phyloP scores from a whole-genome alignment of 495 filamentous ascomycete genomes.

The Hyaloscypha variabilis region DNA sequence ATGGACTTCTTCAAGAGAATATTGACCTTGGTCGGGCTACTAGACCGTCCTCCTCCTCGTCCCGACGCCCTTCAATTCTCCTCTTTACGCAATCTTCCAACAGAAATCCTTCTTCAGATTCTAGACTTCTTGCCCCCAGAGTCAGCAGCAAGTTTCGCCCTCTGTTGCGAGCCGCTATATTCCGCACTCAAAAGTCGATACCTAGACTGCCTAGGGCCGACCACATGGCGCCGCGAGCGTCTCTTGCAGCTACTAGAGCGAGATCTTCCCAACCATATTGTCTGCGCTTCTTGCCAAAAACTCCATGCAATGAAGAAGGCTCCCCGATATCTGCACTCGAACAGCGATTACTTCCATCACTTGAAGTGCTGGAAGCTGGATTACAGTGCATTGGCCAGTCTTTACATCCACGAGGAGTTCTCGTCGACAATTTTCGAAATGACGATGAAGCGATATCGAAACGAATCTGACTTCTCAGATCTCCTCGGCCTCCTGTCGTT shows the following conservation, averaged over 20 bases:
- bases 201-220: constrained; percentile 6
- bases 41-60: constrained; percentile 11
- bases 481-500: constrained; percentile 15
- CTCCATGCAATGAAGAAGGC: constrained; percentile 16
- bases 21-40: constrained; percentile 7
- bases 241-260: constrained; percentile 12
- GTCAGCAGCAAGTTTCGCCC: constrained; percentile 10
- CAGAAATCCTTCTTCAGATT: constrained; percentile 18
- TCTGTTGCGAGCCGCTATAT: constrained; percentile 11
- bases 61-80: constrained; percentile 18
- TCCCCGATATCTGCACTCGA: constrained; percentile 11
- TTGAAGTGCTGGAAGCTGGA: constrained; percentile 15
- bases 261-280: constrained; percentile 15
- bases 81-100: constrained; percentile 12
- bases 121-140: constrained; percentile 9
- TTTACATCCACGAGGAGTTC: constrained; percentile 18
- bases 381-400: not conserved
- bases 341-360: constrained; percentile 5
- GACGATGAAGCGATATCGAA: constrained; percentile 21
- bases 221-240: constrained; percentile 7
- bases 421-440: constrained; percentile 19
- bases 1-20: constrained; percentile 12
- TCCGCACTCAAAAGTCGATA: constrained; percentile 13
- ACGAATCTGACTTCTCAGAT: constrained; percentile 11
- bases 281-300: constrained; percentile 14